Percentiles rank a stretch among this genome's conserved stretches.
Conservation (phyloP, 495 filamentous ascomycete species). For the Thermothielavioides terrestris region DNA sequence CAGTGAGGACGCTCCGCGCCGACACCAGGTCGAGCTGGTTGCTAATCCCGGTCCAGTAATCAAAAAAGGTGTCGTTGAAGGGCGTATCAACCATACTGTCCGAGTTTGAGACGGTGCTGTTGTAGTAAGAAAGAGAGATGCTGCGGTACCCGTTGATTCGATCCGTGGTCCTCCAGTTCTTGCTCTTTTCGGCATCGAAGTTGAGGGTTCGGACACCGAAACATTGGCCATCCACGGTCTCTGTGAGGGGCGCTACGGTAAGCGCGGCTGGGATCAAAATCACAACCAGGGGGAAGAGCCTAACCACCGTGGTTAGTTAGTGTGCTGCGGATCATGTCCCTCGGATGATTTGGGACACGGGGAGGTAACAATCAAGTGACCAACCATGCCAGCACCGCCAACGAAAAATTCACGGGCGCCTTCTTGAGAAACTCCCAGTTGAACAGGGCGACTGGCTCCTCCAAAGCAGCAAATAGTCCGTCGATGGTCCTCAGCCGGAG, state of each 20-base stretch:
- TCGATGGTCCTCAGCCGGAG: slow-evolving; percentile 24
- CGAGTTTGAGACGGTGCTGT: slow-evolving; percentile 16
- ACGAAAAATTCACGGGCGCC: slow-evolving; percentile 23
- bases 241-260: slow-evolving; percentile 14
- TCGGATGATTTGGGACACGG: no score
- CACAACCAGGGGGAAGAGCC: slow-evolving; percentile 23
- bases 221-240: slow-evolving; percentile 9
- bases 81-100: not conserved
- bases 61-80: slow-evolving; percentile 24
- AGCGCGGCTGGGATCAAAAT: slow-evolving; percentile 23
- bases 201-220: slow-evolving; percentile 22
- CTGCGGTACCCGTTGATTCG: slow-evolving; percentile 13
- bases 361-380: no score
- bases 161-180: slow-evolving; percentile 18
- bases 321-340: no score
- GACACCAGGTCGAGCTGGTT: slow-evolving; percentile 5
- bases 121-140: slow-evolving; percentile 17
- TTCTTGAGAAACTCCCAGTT: slow-evolving; percentile 27
- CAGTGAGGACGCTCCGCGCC: slow-evolving; percentile 6
- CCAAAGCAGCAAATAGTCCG: slow-evolving; percentile 26
- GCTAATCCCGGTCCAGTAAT: slow-evolving; percentile 22
- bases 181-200: slow-evolving; percentile 17
- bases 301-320: slow-evolving; percentile 1
- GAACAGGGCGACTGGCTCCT: slow-evolving; percentile 24
- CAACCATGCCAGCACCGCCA: slow-evolving; percentile 27